Base-by-base conservation (phyloP, 768 basidiomycete species). In the Mrakia frigida region DNA sequence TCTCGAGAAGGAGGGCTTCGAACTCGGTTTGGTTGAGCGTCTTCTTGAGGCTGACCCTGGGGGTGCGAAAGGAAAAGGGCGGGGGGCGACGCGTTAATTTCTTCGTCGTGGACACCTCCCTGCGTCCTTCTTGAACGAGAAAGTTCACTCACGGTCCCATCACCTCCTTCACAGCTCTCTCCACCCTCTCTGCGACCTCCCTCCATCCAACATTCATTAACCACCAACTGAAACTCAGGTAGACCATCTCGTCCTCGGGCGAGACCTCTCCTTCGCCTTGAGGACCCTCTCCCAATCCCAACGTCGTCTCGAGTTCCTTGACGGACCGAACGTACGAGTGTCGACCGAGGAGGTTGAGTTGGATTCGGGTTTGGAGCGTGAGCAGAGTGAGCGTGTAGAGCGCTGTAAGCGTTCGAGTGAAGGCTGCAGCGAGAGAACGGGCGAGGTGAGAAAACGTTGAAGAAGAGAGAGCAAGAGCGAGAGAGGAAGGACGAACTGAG, bases 181-280 rank as follows among this genome's bases (percentile, higher is more conserved):
- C 84, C 0, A 94, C 91, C 53, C 92, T 85, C 79, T 89, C 88
- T 0, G 88, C 89, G 0, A 98, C 87, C 76, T 90, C 90, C 79
- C 90, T 91, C 94, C 94, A 96, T 0, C 95, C 94, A 5, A 93
- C 90, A 81, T 97, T 90, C 74, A 96, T 80, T 14, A 96, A 85
- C 93, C 94, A 96, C 93, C 94, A 98, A 53, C 90, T 92, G 80
- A 95, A 87, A 0, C 91, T 93, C 70, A 97, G 84, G 81, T 89
- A 98, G 81, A 89, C 88, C 77, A 88, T 86, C 82, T 95, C 93
- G 7, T 89, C 88, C 73, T 90, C 90, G 50, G 90, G 46, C 82
- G 85, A 80, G 70, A 79, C 63, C 56, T 74, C 73, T 65, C 77
- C 46, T 21, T 50, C 50, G 75, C 75, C 37, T 35, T 74, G 25